Evolutionary conservation across 257 asterid genomes (phyloP).

Genomic region (Solanum arcanum): DNA sequence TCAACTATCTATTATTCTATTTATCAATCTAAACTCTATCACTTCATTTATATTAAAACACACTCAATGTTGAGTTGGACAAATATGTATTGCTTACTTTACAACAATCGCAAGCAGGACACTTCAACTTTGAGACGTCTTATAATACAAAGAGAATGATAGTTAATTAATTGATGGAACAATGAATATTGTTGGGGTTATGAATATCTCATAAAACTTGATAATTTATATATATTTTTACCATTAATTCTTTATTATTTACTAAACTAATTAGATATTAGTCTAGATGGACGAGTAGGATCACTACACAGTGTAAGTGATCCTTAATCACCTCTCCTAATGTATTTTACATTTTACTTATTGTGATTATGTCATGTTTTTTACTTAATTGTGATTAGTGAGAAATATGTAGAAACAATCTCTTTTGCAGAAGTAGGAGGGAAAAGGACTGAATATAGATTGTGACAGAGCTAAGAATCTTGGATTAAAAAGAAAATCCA

Average conservation of each 20-base stretch:
- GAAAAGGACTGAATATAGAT: neutral
- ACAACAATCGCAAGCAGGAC: neutral
- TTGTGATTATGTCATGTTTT: neutral
- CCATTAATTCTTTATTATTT: neutral
- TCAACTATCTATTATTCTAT: neutral
- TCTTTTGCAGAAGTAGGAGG: neutral
- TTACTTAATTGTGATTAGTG: neutral
- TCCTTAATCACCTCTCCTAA: neutral
- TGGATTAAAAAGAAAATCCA: neutral
- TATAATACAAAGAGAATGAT: neutral
- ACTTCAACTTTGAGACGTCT: neutral
- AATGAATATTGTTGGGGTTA: neutral
- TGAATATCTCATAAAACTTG: neutral
- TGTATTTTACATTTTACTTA: neutral
- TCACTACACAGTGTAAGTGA: neutral
- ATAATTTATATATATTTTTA: neutral
- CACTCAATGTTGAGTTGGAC: neutral
- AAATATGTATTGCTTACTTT: neutral
- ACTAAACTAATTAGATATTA: neutral
- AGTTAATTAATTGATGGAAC: neutral
- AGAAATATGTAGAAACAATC: neutral
- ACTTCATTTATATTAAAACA: neutral
- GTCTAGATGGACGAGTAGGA: neutral
- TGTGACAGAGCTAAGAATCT: neutral
- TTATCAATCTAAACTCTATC: neutral